Evolutionary conservation across 2,329 filamentous ascomycete species (phyloP), one percentile per base, ranked within the genome.

Genomic region (Hirsutella rhossiliensis): DNA sequence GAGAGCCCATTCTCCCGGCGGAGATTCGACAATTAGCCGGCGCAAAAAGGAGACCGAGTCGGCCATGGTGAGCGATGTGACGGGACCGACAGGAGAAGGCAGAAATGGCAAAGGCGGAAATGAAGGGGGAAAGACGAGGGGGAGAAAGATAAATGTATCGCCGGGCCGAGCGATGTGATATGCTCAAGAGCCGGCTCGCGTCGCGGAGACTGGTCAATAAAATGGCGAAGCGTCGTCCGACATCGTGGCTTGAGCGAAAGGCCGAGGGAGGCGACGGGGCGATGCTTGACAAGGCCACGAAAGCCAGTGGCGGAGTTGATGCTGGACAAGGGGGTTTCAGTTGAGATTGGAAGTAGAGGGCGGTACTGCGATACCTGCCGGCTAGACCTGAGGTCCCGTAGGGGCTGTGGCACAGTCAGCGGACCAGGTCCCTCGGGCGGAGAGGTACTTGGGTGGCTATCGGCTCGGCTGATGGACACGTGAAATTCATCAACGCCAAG

Each of bases 1-100:
- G 47, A 94, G 72, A n/a, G 76, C 78, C 82, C 87, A 96, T 77
- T 95, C 88, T 54, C 87, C 82, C 1, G 92, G 92, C 13, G 92
- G 92, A 38, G 89, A 95, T 51, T 85, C 82, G 49, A 89, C 68
- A 46, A 96, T 70, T 83, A 92, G 94, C 55, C 70, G 70, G 52
- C 69, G 55, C 63, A 71, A 44, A 61, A 72, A 44, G 63, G 66
- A 62, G 66, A 73, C 54, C 65, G 69, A 58, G 49, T 76, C 72
- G 41, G 74, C 71, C 75, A 78, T 79, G 13, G 17, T 37, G 34
- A 15, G 34, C 11, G n/a, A 27, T n/a, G 34, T 17, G n/a, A 31
- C 17, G 27, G 34, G 15, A 17, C 6, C 9, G 15, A 18, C 17
- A 17, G 17, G 17, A 11, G 3, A 5, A 37, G 34, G 17, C 9